A percentile compares a stretch with the other conserved stretches of the same genome.
Conservation (phyloP, 2,329 filamentous ascomycete genomes). For the Neurospora crassa region DNA sequence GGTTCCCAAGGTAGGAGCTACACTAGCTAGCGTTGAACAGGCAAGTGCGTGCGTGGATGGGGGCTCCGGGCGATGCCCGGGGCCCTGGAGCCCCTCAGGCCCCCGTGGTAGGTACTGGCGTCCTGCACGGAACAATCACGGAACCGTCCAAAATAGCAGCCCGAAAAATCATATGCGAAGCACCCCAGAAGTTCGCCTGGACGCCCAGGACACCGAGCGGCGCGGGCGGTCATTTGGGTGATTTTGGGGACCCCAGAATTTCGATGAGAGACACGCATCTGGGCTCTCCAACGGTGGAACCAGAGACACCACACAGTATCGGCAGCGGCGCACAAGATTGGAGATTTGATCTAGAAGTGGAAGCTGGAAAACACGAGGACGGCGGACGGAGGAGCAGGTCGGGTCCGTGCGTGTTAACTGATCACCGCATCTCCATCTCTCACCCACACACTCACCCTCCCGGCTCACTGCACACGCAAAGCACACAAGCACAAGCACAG, state of each 20-base stretch:
- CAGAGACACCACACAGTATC: not conserved
- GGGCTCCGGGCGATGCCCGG: not conserved
- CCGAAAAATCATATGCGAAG: not conserved
- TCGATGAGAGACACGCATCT: not conserved
- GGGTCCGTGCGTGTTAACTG: not conserved
- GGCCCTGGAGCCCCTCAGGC: not conserved
- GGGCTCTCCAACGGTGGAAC: not conserved
- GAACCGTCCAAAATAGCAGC: not conserved
- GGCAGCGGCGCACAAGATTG: not conserved
- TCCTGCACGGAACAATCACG: not conserved
- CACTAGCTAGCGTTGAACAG: not conserved
- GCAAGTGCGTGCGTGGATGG: not conserved
- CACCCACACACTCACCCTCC: not conserved
- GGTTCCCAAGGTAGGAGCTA: not conserved
- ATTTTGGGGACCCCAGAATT: not conserved
- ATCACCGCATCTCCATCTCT: not conserved
- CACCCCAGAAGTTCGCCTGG: not conserved
- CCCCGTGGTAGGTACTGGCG: not conserved
- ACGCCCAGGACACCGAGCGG: not conserved
- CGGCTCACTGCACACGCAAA: not conserved
- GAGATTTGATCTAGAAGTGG: not conserved
- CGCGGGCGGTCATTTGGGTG: not conserved
- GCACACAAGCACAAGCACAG: not conserved
- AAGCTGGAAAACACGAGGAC: not conserved
- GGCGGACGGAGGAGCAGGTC: not conserved